Evolutionary conservation across 805 yeast genomes (phyloP), one percentile per base, ranked within the genome.

Genomic region (Cyberlindnera misumaiensis): DNA sequence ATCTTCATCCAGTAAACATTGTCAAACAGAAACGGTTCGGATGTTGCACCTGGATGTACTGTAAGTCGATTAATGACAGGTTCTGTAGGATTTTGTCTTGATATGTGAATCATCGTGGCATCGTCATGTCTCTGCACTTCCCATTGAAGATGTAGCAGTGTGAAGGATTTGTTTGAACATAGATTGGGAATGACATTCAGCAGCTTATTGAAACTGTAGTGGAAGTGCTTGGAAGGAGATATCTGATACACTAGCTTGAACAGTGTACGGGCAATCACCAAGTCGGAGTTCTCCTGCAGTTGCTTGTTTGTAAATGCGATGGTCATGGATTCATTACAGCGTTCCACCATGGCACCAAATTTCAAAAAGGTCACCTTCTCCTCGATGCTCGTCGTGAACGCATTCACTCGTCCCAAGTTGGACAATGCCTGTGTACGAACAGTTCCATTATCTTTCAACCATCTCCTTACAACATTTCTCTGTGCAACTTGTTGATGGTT

Each of bases 381-480:
- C 4, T 50, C 51, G 12, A 62, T 39, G 4, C 48, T 36, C 2
- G 34, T 30, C 1, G 55, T 48, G 26, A 53, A 39, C 3, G 30
- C 20, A n/a, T 54, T 53, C 3, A 58, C 44, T 3, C 47, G 41
- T 1, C 38, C 36, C 30, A 55, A 52, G 5, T 43, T 35, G 28
- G 20, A 36, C 32, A 28, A 10, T 11, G 28, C 45, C 38, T 24
- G 55, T 34, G 29, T 35, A 32, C 14, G 43, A 4, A 26, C 52
- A 5, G 40, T 35, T 11, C 45, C 17, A 31, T 44, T 30, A 4
- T 51, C 43, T 26, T 40, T 42, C 24, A 56, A 33, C 24, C 47
- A 45, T 30, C 60, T 58, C 28, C 93, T 63, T 3, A 76, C 61
- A 13, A 67, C 58, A 48, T 84, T 84, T 35, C 95, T 63, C 28